Conservation (phyloP, 1,284 basidiomycete genomes). For the Apiotrichum brassicae region DNA sequence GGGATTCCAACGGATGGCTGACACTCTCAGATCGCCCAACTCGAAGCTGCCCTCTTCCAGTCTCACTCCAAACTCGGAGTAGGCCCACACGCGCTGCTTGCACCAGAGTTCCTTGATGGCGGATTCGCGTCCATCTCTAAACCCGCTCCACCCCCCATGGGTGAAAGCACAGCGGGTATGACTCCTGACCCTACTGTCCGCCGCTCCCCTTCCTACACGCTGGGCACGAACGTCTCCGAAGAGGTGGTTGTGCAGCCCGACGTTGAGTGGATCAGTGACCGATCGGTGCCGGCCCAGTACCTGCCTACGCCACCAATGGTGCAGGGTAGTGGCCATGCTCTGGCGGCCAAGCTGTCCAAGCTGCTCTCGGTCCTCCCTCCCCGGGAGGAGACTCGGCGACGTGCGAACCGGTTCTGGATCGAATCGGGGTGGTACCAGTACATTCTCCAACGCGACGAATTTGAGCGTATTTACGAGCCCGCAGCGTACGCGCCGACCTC, state of each 20-base stretch:
- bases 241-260: slow-evolving; percentile 30
- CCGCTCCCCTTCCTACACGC: neutral
- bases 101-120: slow-evolving; percentile 36
- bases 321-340: slow-evolving; percentile 1
- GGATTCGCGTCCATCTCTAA: slow-evolving; percentile 23
- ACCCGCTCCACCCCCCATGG: neutral
- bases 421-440: slow-evolving; percentile 34
- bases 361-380: slow-evolving; percentile 31
- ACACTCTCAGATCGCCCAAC: slow-evolving; percentile 26
- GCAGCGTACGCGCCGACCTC: slow-evolving; percentile 36
- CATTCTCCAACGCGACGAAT: slow-evolving; percentile 33
- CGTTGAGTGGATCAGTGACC: slow-evolving; percentile 38
- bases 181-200: neutral
- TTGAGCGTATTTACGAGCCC: slow-evolving; percentile 35
- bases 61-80: slow-evolving; percentile 18
- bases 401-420: slow-evolving; percentile 28
- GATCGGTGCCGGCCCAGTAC: slow-evolving; percentile 36
- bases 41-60: slow-evolving; percentile 38
- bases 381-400: slow-evolving; percentile 23
- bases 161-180: neutral
- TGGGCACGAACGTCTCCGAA: slow-evolving; percentile 17
- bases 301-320: slow-evolving; percentile 15
- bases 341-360: slow-evolving; percentile 16
- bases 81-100: slow-evolving; percentile 31
- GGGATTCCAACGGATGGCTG: neutral